Conservation (phyloP, 495 filamentous ascomycete species). For the Echria macrotheca region DNA sequence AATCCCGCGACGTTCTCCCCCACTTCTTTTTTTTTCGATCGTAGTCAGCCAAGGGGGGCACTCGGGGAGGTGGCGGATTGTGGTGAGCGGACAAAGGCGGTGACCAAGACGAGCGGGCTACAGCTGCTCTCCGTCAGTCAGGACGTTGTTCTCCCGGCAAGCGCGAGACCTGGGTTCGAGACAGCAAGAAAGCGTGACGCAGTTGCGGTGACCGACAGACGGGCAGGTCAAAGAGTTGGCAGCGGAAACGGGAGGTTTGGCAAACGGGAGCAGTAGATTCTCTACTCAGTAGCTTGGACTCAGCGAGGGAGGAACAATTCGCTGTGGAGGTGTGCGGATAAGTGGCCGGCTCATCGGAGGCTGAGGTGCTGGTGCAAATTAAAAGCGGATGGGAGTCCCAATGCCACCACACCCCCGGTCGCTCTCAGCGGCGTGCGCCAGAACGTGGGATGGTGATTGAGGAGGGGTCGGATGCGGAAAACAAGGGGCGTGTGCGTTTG, state of each 20-base stretch:
- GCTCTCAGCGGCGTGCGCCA: conserved; percentile 16
- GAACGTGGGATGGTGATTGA: conserved; percentile 30
- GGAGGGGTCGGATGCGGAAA: conserved; percentile 15
- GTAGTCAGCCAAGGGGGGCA: no score
- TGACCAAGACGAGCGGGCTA: conserved; percentile 8
- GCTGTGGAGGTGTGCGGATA: conserved; percentile 20
- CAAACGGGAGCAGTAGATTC: no score
- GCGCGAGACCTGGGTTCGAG: not conserved
- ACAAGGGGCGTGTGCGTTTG: conserved; percentile 19
- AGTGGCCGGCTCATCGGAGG: conserved; percentile 31
- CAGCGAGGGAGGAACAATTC: conserved; percentile 12
- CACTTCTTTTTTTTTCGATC: no score
- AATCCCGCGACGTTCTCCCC: no score
- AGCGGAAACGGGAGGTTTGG: not conserved
- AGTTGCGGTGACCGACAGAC: no score
- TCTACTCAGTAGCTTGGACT: no score
- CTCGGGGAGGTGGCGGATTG: conserved; percentile 15
- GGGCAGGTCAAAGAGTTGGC: conserved; percentile 17
- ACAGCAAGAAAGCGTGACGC: not conserved
- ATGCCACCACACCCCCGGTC: conserved; percentile 18
- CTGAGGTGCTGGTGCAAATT: conserved; percentile 24
- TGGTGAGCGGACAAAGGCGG: conserved; percentile 22
- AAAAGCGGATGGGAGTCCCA: conserved; percentile 24
- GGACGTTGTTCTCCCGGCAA: conserved; percentile 7
- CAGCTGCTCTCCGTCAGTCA: conserved; percentile 4